Conservation (phyloP, 2,329 filamentous ascomycete species). For the Endocalyx cinctus region DNA sequence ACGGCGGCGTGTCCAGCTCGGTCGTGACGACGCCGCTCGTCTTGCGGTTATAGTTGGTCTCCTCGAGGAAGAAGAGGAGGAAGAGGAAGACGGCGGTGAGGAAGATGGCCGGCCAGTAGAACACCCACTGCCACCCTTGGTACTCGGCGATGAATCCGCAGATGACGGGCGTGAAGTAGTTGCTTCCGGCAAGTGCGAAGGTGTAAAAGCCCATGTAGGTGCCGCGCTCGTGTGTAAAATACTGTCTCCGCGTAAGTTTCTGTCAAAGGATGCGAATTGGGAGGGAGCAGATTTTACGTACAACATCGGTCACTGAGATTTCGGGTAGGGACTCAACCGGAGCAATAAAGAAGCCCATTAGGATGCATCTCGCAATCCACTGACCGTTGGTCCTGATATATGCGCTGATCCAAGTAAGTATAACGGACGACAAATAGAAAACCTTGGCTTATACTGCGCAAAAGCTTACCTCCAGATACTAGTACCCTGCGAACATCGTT, state of each 20-base stretch:
- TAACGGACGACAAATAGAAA: too few species aligned
- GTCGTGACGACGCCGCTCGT: slow-evolving; percentile 5
- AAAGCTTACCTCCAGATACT: too few species aligned
- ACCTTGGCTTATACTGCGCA: too few species aligned
- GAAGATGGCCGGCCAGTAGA: slow-evolving; percentile 28
- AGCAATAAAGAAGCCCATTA: slow-evolving; percentile 23
- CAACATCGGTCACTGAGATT: slow-evolving; percentile 13
- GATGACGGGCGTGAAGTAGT: slow-evolving; percentile 29
- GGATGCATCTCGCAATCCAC: slow-evolving; percentile 19
- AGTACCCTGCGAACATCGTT: too few species aligned
- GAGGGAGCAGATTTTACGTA: too few species aligned
- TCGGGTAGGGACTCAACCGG: slow-evolving; percentile 20
- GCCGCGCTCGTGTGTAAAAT: slow-evolving; percentile 23
- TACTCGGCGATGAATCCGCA: slow-evolving; percentile 29
- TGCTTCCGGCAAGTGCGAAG: slow-evolving; percentile 20
- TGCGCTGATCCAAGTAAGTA: too few species aligned
- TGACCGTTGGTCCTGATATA: too few species aligned
- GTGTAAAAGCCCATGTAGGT: slow-evolving; percentile 25
- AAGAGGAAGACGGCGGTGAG: slow-evolving; percentile 23
- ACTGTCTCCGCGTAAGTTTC: too few species aligned
- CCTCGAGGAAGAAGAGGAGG: slow-evolving; percentile 49
- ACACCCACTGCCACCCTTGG: slow-evolving; percentile 26
- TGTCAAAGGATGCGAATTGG: too few species aligned
- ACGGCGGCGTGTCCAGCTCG: too few species aligned
- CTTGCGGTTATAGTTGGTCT: slow-evolving; percentile 42